Base-by-base conservation (phyloP, 331 rosid species). In the Quercus phellos region DNA sequence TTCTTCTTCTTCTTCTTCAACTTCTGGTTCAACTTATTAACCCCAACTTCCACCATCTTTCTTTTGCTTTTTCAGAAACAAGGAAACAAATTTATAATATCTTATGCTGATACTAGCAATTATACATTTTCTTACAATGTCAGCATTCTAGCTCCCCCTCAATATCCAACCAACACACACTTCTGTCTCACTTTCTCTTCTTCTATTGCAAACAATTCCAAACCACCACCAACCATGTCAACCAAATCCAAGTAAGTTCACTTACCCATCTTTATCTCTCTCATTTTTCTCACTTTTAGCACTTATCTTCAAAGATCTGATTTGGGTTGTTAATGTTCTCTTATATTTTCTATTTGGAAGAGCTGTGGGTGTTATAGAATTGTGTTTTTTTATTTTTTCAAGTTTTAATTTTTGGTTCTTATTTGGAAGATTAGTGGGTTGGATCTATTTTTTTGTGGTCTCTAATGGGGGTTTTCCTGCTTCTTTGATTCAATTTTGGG, bases 201-300 rank as follows among this genome's bases (percentile, higher is more conserved):
- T 77, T 55, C 74, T 76, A 19, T 78, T 16, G 13, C 73, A 14
- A 51, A 13, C 0, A 58, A 68, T 54, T 61, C 61, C 24, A 26
- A 35, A 13, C 80, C 74, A 30, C 84, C 43, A 30, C 76, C 76
- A 79, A 68, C 80, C 84, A 88, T 90, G 98, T 88, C 99, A 82
- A 79, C 97, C 72, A 94, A 92, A 88, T 82, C 98, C 75, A 90
- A 89, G 99, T 94, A 75, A 74, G 79, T 85, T 14, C 76, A 63
- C 68, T 43, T 67, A 68, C 17, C 18, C 80, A 29, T 75, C 1
- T 79, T 79, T 55, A 8, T 83, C 74, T 66, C 51, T 38, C 54
- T 51, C 10, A 16, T 5, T 29, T 61, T 61, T 61, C 42, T 27
- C 50, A 18, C 46, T 30, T 43, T 43, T 29, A 4, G 55, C 51